Evolutionary conservation across 208 protist genomes (phyloP), one percentile per base, ranked within the genome.

Genomic region (Herpetomonas samuelpessoai): DNA sequence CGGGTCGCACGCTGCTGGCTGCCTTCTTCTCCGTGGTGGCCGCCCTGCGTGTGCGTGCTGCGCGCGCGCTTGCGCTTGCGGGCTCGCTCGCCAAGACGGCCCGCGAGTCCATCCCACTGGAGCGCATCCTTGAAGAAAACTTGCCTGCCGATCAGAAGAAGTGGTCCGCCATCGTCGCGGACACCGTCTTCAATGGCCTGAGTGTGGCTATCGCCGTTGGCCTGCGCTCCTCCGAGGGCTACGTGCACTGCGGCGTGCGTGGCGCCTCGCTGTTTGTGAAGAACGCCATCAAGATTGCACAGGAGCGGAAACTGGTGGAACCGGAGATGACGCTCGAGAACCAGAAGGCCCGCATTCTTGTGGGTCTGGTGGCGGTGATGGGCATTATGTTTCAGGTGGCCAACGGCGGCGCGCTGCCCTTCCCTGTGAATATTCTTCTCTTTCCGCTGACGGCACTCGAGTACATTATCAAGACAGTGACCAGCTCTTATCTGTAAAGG

Each of bases 381-480:
- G 90, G 90, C 29, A 76, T 96, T 56, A 55, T 86, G 25, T 96
- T 84, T 71, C 90, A 96, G 70, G 35, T 76, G 1, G 57, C 69
- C 9, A 69, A 83, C 59, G 56, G 74, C 41, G 60, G 65, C 22
- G 56, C 74, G 16, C 46, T 92, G 12, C 79, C 83, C 0, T 96
- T 96, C 66, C 87, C 90, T 6, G 57, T 96, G 30, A 89, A 84
- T 57, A 1, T 96, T 19, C 10, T 93, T 0, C 65, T 96, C 2
- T 64, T 92, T 3, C 90, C 89, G 27, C 22, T 89, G 2, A 84
- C 74, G 2, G 52, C 89, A 7, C 19, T 60, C 0, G 86, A 96
- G 69, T 73, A 64, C 16, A 9, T 81, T 2, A 50, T 96, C 18
- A 69, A 39, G 14, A 41, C n/a, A n/a, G n/a, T n/a, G n/a, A n/a